These are phyloP conservation scores for Elaeis guineensis DNA, from an alignment of 176 grass and related monocot genomes.

Conservation along the genomic window DNA sequence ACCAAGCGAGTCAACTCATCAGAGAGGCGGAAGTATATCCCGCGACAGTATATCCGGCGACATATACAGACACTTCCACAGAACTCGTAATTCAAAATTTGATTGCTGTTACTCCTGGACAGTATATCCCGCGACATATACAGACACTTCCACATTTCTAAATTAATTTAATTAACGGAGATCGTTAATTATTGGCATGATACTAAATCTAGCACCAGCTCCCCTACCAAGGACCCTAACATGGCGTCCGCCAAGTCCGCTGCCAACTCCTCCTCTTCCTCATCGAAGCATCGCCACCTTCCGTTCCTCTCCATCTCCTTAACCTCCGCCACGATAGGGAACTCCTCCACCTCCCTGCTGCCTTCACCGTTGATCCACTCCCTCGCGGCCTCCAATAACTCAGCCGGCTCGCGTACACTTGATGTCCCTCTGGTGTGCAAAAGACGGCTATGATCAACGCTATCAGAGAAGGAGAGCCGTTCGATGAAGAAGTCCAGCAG, in stretches of 20 bases:
- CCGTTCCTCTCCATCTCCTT: conserved; percentile 38
- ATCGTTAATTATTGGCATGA: no score
- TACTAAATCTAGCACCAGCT: conserved; percentile 23
- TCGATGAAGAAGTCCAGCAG: conserved; percentile 66
- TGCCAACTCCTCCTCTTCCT: conserved; percentile 31
- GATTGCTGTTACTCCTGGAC: no score
- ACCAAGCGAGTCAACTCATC: no score
- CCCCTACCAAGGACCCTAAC: conserved; percentile 25
- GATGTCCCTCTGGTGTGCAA: no score
- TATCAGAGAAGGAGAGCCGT: background rate
- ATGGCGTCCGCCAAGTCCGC: conserved; percentile 22
- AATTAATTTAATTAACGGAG: no score
- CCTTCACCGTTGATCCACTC: conserved; percentile 35
- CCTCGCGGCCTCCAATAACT: conserved; percentile 20
- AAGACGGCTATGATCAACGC: background rate
- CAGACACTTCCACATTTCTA: no score
- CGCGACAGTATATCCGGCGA: no score
- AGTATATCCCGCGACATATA: no score
- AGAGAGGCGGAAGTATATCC: no score
- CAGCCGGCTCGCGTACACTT: no score
- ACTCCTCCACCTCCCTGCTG: conserved; percentile 16
- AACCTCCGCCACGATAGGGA: conserved; percentile 16
- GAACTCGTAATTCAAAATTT: no score
- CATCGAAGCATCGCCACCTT: conserved; percentile 31
- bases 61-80: no score